Evolutionary conservation across 2,329 filamentous ascomycete species (phyloP), one percentile per base, ranked within the genome.

Genomic region (Penicillium italicum): DNA sequence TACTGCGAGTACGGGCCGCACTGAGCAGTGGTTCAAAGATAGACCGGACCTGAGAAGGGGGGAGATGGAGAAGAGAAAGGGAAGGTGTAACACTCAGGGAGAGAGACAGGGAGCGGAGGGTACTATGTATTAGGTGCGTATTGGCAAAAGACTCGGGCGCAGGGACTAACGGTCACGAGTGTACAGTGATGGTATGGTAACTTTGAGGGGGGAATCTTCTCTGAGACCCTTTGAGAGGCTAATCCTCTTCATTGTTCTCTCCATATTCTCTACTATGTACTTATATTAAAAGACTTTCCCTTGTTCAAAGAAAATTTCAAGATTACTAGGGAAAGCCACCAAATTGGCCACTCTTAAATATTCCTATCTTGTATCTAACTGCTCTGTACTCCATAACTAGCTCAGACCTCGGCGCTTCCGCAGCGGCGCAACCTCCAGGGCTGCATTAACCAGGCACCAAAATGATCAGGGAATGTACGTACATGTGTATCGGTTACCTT

Each of bases 1-100:
- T 62, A 65, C 61, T 66, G 64, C 64, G 64, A 70, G 69, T 68
- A 69, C 66, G 62, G 62, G 63, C 60, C 64, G 67, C 62, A 63
- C 71, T 67, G 53, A 62, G 64, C 63, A 72, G 62, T 57, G 58
- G 58, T 60, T 63, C 54, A 56, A 58, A 55, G 52, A 52, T 56
- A 59, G n/a, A 50, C 37, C 48, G 37, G 55, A 61, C 56, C 58
- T 59, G 58, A 57, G 61, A 57, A 67, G 57, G 58, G 59, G 54
- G 60, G 51, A 55, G 50, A 59, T 56, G 57, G 57, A 60, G 62
- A 53, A 57, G 54, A 59, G 57, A 57, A 56, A 61, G 56, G 59
- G 55, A 60, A 61, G 57, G 56, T 48, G 46, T 20, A 45, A 45
- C 43, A 43, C 46, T 22, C 28, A 60, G 58, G 56, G 60, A 62